Evolutionary conservation across 257 asterid genomes (phyloP), one percentile per base, ranked within the genome.

Genomic region (Solanum tacnaense): DNA sequence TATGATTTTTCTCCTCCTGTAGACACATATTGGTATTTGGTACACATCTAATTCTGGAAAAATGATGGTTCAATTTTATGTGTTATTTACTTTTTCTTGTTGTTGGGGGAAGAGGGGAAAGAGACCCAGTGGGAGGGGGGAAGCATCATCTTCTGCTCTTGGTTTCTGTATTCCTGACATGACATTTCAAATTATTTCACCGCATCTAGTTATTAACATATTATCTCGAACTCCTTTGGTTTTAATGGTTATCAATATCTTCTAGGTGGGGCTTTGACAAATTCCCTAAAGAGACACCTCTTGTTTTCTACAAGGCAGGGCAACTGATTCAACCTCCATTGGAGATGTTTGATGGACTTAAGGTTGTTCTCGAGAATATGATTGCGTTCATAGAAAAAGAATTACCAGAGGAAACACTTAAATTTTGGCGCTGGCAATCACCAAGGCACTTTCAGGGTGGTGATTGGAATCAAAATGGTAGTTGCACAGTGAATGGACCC

Each of bases 361-460:
- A 93, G 90, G 92, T 92, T 68, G 98, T 94, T 88, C 90, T 97
- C 35, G 89, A 93, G 88, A 91, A 95, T 74, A 96, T 95, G 95
- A 93, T 94, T 78, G 92, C 94, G 74, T 93, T 93, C 88, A 91
- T 96, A 73, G 93, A 95, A 82, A 92, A 92, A 90, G 88, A 34
- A 75, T 92, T 96, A 88, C 98, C 98, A 36, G 72, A 88, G 84
- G 93, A 89, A 89, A 90, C 88, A 31, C 91, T 94, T 70, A 96
- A 95, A 87, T 94, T 96, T 87, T 97, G 99, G 99, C 91, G 98
- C 90, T 91, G 95, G 86, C 99, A 97, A 88, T 97, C 98, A 20
- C 99, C 99, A 44, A 92, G 99, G 88, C 99, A 97, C 89, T 97
- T 97, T 88, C 94, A 95, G 13, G 98, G 99, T 52, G 99, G 99